Evolutionary conservation across 257 asterid species (phyloP).

Genomic region (Plantago major): DNA sequence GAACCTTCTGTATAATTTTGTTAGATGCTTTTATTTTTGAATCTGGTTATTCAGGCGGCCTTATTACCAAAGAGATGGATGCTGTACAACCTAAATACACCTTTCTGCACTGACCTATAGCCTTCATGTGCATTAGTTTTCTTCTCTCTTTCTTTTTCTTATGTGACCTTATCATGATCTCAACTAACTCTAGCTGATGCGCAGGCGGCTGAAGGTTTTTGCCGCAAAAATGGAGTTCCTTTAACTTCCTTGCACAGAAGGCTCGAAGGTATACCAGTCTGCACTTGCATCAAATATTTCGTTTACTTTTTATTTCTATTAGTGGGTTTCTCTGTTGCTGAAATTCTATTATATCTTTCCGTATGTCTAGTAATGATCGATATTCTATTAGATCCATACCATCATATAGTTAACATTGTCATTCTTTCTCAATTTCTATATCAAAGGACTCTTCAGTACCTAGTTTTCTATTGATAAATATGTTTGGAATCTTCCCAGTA

Average conservation of each 20-base stretch:
- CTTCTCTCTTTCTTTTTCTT: neutral
- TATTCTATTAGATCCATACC: constrained; percentile 1
- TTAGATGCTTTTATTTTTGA: too few species aligned
- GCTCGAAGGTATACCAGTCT: constrained; percentile 58
- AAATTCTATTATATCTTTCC: too few species aligned
- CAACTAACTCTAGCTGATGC: constrained; percentile 23
- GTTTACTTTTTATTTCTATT: neutral
- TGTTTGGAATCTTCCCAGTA: too few species aligned
- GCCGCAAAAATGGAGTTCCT: constrained; percentile 76
- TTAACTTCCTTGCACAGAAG: constrained; percentile 68
- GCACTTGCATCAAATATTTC: neutral
- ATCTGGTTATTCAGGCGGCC: too few species aligned
- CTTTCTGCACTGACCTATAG: too few species aligned
- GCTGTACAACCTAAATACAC: too few species aligned
- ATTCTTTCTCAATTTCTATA: neutral
- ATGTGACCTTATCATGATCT: constrained; percentile 10
- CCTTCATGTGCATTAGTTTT: too few species aligned
- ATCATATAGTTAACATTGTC: constrained; percentile 1
- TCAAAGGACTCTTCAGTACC: neutral
- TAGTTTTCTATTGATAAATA: neutral
- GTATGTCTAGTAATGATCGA: constrained; percentile 5
- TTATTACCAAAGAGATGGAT: too few species aligned
- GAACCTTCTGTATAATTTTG: too few species aligned
- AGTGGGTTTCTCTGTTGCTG: neutral
- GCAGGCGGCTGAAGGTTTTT: constrained; percentile 99